Evolutionary conservation across 176 grass and related monocot genomes (phyloP), one percentile per base, ranked within the genome.

Genomic region (Lolium multiflorum): DNA sequence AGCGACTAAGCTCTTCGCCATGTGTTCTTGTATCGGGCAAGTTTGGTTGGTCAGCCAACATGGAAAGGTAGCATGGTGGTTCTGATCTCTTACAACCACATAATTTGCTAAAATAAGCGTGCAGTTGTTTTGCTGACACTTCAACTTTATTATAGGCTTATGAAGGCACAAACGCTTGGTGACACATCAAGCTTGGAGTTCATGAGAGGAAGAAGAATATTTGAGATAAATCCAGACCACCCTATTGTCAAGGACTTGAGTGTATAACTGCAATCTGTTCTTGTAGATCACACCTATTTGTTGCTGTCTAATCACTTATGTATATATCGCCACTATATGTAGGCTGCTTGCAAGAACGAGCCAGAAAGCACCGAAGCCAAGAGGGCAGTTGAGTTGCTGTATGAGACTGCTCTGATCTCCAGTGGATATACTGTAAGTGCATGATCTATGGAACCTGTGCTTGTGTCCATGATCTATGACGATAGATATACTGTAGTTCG

Each of bases 151-250:
- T 43, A 78, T 76, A 95, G 96, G 84, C 91, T 98, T 20, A 98
- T 95, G 96, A 95, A 95, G 84, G 96, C 96, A 72, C 96, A 98
- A 69, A 98, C 96, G n/a, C 96, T 98, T 68, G 96, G 93, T 63
- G 96, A 98, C 69, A 90, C 96, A 68, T 95, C 93, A 79, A 98
- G 86, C 81, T 87, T 95, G 56, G 96, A 95, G 79, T 95, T 95
- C 86, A 98, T 95, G 96, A 94, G 91, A 61, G 96, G 93, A 51
- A 90, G 96, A 88, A 93, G 93, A 72, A 98, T 98, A 11, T 92
- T 98, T 25, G 93, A 98, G 87, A 95, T 98, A 38, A 98, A 98
- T 22, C 90, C 97, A 0, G 88, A 96, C 25, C 97, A 96, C 84
- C 92, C 92, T 61, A 98, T 98, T 39, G 48, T 96, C 71, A 98